A percentile compares a stretch with the other conserved stretches of the same genome.
Evolutionary conservation across 23 red algal species (phyloP).

Genomic region (Gracilaria vermiculophylla): DNA sequence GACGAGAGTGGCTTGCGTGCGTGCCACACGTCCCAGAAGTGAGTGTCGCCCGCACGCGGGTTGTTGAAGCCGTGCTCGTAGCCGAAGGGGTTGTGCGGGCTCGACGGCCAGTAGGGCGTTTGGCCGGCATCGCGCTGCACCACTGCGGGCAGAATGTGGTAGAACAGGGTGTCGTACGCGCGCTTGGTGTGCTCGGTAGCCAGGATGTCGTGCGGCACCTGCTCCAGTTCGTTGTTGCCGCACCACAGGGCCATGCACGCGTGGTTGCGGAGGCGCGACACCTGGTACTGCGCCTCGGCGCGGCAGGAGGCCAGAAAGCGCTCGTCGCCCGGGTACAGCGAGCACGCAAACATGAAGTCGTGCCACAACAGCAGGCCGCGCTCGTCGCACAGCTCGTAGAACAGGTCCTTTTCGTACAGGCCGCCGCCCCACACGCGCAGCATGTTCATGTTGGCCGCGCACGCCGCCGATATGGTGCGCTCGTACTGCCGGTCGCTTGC

Average conservation of each 20-base stretch:
- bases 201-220: constrained; percentile 29
- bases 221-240: constrained; percentile 56
- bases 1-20: constrained; percentile 8
- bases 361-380: constrained; percentile 35
- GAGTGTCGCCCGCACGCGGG: constrained; percentile 20
- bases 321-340: constrained; percentile 29
- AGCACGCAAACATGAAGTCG: constrained; percentile 60
- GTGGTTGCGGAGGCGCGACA: constrained; percentile 41
- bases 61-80: constrained; percentile 47
- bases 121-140: neutral
- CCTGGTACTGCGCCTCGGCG: constrained; percentile 31
- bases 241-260: constrained; percentile 54
- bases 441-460: constrained; percentile 57
- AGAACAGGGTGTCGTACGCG: constrained; percentile 24
- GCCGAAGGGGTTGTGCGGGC: constrained; percentile 40
- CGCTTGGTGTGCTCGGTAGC: neutral
- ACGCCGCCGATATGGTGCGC: neutral
- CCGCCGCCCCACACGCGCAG: constrained; percentile 56
- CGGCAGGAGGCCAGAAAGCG: neutral
- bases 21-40: constrained; percentile 63
- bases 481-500: neutral
- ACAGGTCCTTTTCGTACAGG: constrained; percentile 24
- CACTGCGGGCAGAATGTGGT: constrained; percentile 16
- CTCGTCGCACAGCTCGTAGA: constrained; percentile 38
- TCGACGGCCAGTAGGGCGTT: constrained; percentile 29